Base-by-base conservation (phyloP, 257 asterid species). In the Buddleja alternifolia region DNA sequence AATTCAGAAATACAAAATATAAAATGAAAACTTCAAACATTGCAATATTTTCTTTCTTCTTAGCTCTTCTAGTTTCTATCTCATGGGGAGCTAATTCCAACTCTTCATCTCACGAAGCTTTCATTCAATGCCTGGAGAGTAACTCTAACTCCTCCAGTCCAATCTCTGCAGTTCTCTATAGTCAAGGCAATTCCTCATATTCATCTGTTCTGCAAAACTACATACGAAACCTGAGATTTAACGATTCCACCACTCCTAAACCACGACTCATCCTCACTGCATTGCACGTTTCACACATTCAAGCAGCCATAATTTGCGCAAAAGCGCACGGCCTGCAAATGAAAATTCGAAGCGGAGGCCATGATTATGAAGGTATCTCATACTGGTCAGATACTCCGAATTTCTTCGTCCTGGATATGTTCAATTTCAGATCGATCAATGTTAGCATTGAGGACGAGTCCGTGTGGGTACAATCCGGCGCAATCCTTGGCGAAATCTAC, bases 301-400 rank as follows among this genome's bases (percentile, higher is more conserved):
- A 80, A 11, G 74, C 81, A 7, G 80, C 92, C 46, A 61, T 88
- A 0, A 0, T 71, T 14, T 86, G 93, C 64, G 83, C 78, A 0
- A 80, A 76, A 20, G 10, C 44, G 6, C 77, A 82, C 39, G 24
- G 62, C 24, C 29, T 82, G 60, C 86, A 73, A 62, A 82, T 85
- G 83, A 82, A 75, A 42, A 70, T 74, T 62, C 80, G 91, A 6
- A 82, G 88, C 51, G 90, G 90, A 19, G 90, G 90, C 57, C 90
- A 85, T 29, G 90, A 85, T 51, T 85, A 82, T 9, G 88, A 85
- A 23, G 91, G 91, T 0, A 4, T 81, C 10, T 85, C 91, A 2
- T 85, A 85, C 69, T 63, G 67, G 24, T 80, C 90, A 1, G 72
- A 65, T 0, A 21, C n/a, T 8, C 83, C 84, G 4, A 36, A 65